These are phyloP conservation scores for Trametes versicolor DNA, from an alignment of 1,284 basidiomycete species.

Conservation along the genomic window DNA sequence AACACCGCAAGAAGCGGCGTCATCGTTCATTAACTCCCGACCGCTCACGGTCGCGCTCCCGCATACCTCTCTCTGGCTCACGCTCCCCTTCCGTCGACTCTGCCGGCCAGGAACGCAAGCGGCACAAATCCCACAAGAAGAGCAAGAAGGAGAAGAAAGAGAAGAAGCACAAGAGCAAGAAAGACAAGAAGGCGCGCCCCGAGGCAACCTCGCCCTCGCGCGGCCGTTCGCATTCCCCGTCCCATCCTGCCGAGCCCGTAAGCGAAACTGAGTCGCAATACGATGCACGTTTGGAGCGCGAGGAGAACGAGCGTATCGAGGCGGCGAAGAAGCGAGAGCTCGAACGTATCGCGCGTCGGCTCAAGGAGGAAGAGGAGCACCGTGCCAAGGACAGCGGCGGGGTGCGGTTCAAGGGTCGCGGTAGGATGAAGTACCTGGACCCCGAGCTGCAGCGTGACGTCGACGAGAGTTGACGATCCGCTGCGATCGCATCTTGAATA, in stretches of 20 bases:
- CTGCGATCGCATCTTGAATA: too few relatives aligned
- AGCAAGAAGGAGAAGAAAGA: constrained; percentile 31
- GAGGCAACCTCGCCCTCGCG: constrained; percentile 35
- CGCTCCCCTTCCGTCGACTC: constrained; percentile 27
- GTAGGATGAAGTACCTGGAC: constrained; percentile 74
- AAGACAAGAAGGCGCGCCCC: constrained; percentile 36
- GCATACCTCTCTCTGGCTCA: constrained; percentile 26
- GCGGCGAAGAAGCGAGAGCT: constrained; percentile 57
- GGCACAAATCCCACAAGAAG: constrained; percentile 43
- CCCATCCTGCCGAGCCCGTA: constrained; percentile 47
- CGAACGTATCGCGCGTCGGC: constrained; percentile 55
- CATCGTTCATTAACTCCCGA: constrained; percentile 25
- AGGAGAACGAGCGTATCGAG: constrained; percentile 70
- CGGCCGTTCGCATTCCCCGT: constrained; percentile 16
- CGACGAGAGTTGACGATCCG: constrained; percentile 23
- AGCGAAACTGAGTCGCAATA: constrained; percentile 71
- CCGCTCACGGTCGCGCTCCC: constrained; percentile 31
- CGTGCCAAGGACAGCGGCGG: constrained; percentile 49
- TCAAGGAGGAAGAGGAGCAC: constrained; percentile 47
- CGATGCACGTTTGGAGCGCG: constrained; percentile 74
- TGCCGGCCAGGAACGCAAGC: constrained; percentile 43
- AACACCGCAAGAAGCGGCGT: constrained; percentile 46
- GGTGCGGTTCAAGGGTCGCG: constrained; percentile 75
- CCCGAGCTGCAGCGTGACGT: constrained; percentile 54
- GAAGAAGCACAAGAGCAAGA: constrained; percentile 43